Percentiles rank a stretch among this genome's conserved stretches.
These are phyloP conservation scores for Karstenula rhodostoma DNA, from an alignment of 2,329 filamentous ascomycete species.

Conservation along the genomic window DNA sequence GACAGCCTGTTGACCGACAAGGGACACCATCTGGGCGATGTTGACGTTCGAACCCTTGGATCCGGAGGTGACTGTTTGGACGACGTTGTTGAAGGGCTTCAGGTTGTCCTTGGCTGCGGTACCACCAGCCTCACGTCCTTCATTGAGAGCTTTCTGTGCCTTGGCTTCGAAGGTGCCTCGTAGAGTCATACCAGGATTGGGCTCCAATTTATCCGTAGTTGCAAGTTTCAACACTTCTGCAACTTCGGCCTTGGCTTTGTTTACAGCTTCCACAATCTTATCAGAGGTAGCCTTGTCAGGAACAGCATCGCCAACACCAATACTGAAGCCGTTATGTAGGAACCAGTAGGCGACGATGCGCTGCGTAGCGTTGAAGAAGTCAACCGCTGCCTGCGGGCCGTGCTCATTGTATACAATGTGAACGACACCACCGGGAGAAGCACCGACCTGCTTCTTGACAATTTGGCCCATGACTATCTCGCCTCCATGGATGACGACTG, in stretches of 20 bases:
- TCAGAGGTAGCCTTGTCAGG: conserved; percentile 85
- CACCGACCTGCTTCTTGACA: conserved; percentile 94
- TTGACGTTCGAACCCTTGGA: conserved; percentile 99
- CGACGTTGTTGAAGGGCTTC: conserved; percentile 95
- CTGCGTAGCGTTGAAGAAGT: conserved; percentile 95
- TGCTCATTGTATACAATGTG: conserved; percentile 97
- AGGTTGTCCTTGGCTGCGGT: conserved; percentile 89
- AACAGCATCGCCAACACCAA: conserved; percentile 97
- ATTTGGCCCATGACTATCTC: conserved; percentile 90
- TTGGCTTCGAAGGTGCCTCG: conserved; percentile 98
- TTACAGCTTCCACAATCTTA: conserved; percentile 83
- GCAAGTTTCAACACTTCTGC: conserved; percentile 77
- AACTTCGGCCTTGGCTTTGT: conserved; percentile 82
- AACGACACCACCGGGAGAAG: conserved; percentile 86
- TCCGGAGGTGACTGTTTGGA: conserved; percentile 94
- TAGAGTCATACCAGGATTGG: conserved; percentile 97
- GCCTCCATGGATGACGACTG: conserved; percentile 83
- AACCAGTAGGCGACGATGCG: conserved; percentile 98
- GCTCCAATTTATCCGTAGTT: conserved; percentile 85
- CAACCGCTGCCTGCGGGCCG: conserved; percentile 83
- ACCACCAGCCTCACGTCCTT: conserved; percentile 95
- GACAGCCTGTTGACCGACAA: conserved; percentile 97
- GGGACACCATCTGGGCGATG: conserved; percentile 98
- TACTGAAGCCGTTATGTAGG: conserved; percentile 93
- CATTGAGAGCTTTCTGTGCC: conserved; percentile 92